Evolutionary conservation across 768 basidiomycete genomes (phyloP), one percentile per base, ranked within the genome.

Genomic region (Myochromella boudieri): DNA sequence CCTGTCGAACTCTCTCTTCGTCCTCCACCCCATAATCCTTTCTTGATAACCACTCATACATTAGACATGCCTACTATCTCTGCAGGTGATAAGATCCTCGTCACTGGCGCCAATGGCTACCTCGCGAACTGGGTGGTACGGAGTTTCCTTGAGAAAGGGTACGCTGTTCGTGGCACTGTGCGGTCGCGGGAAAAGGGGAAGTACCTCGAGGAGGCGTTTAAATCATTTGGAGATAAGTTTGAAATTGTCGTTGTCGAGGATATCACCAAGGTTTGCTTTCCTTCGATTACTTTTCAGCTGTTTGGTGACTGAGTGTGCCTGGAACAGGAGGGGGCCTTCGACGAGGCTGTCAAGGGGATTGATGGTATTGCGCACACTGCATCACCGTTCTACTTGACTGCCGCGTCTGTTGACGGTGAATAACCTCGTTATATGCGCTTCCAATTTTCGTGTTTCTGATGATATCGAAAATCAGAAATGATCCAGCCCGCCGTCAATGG

Each of bases 401-500:
- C 37, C 14, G 17, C 6, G 9, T 37, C 37, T 6, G 37, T 37
- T 7, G 20, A 37, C 20, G 37, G 37, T 37, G 6, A 3, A 21
- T 37, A 17, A 86, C 52, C 22, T n/a, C 39, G 20, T 24, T 9
- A 15, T 6, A 34, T n/a, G 14, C 29, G 9, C n/a, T 8, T n/a
- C n/a, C 29, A 31, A 31, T 8, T 8, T n/a, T 31, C 29, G n/a
- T 31, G n/a, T 31, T n/a, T 8, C 8, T 29, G 4, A 29, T 12
- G 18, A 25, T 12, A 12, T 24, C 33, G 7, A 6, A 26, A n/a
- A 9, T 26, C 34, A 84, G 83, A 87, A 49, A 55, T 88, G 29
- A 81, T 89, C 52, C 62, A 61, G 14, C 90, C 91, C 4, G 90
- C 90, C 20, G 77, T 91, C 3, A 66, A 79, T 2, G 89, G 90